Evolutionary conservation across 2,329 filamentous ascomycete species (phyloP).

Genomic region (Colletotrichum sp.): DNA sequence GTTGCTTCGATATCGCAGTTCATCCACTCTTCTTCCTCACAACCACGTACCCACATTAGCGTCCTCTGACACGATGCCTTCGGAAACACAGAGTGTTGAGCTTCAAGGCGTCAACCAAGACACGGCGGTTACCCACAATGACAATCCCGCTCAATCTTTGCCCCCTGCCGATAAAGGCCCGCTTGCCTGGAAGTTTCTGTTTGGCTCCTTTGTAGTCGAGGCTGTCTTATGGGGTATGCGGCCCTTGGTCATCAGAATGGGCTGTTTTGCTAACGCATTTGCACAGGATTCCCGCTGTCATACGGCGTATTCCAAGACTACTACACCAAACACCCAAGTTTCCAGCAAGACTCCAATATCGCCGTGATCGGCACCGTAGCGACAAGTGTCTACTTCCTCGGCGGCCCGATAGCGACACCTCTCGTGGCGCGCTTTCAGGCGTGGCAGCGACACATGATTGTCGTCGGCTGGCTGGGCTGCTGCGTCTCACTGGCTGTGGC

Average conservation of each 20-base stretch:
- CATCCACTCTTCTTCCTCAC: background rate
- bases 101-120: background rate
- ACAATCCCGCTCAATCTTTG: background rate
- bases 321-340: constrained; percentile 28
- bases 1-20: background rate
- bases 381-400: constrained; percentile 27
- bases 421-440: constrained; percentile 25
- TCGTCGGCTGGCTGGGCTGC: background rate
- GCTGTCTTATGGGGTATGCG: background rate
- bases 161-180: background rate
- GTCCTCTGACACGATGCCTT: background rate
- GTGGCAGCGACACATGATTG: constrained; percentile 10
- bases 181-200: background rate
- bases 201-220: background rate
- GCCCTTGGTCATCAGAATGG: fast-evolving
- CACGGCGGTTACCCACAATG: background rate
- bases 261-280: fast-evolving
- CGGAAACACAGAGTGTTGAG: background rate
- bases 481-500: background rate
- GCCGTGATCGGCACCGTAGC: constrained; percentile 30
- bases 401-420: constrained; percentile 27
- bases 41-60: fast-evolving
- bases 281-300: constrained; percentile 27
- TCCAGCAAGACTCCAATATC: constrained; percentile 25
- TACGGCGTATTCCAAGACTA: constrained; percentile 35